These are phyloP conservation scores for Penstemon barbatus DNA, from an alignment of 257 asterid genomes.

Conservation along the genomic window DNA sequence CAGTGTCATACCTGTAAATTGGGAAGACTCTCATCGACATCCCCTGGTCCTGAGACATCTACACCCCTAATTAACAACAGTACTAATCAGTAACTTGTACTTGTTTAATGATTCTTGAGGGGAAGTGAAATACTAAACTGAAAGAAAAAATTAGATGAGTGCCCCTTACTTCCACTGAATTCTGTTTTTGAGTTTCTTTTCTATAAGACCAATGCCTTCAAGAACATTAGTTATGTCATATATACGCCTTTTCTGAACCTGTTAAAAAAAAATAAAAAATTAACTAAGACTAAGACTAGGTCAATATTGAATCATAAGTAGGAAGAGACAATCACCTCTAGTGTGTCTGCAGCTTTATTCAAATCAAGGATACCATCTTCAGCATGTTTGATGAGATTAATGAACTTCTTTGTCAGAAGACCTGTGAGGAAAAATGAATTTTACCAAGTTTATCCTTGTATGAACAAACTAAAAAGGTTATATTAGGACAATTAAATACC, in stretches of 20 bases:
- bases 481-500: constrained; percentile 44
- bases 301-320: constrained; percentile 25
- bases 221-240: constrained; percentile 96
- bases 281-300: constrained; percentile 29
- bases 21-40: constrained; percentile 61
- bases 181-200: constrained; percentile 92
- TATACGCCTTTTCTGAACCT: constrained; percentile 98
- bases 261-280: constrained; percentile 32
- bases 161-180: constrained; percentile 94
- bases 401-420: constrained; percentile 89
- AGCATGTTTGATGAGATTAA: constrained; percentile 85
- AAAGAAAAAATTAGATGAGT: constrained; percentile 1
- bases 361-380: constrained; percentile 96
- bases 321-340: constrained; percentile 61
- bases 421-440: constrained; percentile 47
- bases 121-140: constrained; percentile 20
- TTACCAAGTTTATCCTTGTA: constrained; percentile 3
- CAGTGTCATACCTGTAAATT: constrained; percentile 66
- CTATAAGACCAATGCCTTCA: constrained; percentile 97
- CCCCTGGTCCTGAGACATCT: constrained; percentile 80
- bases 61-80: constrained; percentile 65
- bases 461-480: constrained; percentile 9
- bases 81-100: constrained; percentile 26
- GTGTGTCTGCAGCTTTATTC: constrained; percentile 89
- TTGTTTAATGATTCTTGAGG: constrained; percentile 25